Base-by-base conservation (phyloP, 805 yeast species). In the Saccharomyces eubayanus region DNA sequence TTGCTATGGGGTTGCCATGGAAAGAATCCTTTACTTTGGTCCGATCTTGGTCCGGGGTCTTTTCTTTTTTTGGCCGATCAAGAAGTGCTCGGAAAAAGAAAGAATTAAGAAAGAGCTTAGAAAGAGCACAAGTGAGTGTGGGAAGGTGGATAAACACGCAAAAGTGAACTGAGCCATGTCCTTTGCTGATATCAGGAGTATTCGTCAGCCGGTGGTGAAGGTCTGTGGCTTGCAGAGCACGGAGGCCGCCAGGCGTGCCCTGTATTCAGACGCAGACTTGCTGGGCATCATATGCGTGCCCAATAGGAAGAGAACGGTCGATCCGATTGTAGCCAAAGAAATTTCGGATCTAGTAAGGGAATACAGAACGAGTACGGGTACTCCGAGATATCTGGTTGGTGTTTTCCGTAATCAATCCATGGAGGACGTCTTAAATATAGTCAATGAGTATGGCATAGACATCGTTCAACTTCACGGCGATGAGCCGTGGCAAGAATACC, bases 231-330 rank as follows among this genome's bases (percentile, higher is more conserved):
- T 92, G 24, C 79, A 80, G 59, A 75, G 85, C 2, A 65, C 70
- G 0, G 85, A 83, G 48, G 88, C 88, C 0, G 97, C 97, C 0
- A 56, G 69, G n/a, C 63, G 62, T 5, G 97, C 97, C 0, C 70
- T 90, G 0, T 80, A 78, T 0, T 57, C 74, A 6, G 95, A 95
- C 0, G 91, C 97, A 0, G 80, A 86, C 58, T 67, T 89, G 45
- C 62, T 92, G 2, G 99, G 99, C 1, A 81, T 88, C 59, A 94
- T 94, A 29, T 68, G 94, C 65, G 98, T 90, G 2, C 98, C 97
- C 0, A 79, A 79, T 24, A 73, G 96, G 53, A 78, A 79, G 41
- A 78, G 99, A 52, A 88, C 96, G 0, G 78, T 89, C 1, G 73
- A 74, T 28, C 62, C 65, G 0, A 71, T 59, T 0, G 67, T 66